Percentiles rank a stretch among this genome's conserved stretches.
Evolutionary conservation across 1,284 basidiomycete genomes (phyloP).

Genomic region (Irpex rosettiformis): DNA sequence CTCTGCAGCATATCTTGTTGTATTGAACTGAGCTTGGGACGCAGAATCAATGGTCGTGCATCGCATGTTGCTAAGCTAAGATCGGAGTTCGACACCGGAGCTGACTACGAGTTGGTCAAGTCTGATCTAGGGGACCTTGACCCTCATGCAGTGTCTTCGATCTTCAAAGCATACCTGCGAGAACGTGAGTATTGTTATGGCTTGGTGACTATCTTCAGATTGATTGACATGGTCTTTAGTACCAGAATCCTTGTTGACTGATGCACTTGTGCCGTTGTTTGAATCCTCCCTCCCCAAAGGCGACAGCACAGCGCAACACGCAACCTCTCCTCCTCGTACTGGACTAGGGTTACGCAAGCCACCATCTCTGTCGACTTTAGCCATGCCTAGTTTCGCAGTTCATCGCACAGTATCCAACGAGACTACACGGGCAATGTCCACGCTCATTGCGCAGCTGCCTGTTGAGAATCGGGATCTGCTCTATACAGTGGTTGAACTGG

Average conservation of each 20-base stretch:
- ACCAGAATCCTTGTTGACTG: slow-evolving; percentile 78
- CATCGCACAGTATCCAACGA: slow-evolving; percentile 55
- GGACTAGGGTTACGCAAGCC: slow-evolving; percentile 52
- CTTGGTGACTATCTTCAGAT: slow-evolving; percentile 7
- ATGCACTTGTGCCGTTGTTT: slow-evolving; percentile 65
- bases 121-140: slow-evolving; percentile 82
- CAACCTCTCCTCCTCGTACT: slow-evolving; percentile 27
- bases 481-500: slow-evolving; percentile 69
- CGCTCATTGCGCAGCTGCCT: slow-evolving; percentile 64
- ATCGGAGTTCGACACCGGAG: slow-evolving; percentile 82
- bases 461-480: slow-evolving; percentile 71
- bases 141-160: slow-evolving; percentile 87
- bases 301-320: slow-evolving; percentile 25
- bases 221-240: slow-evolving; percentile 43
- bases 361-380: slow-evolving; percentile 72
- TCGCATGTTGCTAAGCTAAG: slow-evolving; percentile 73
- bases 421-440: slow-evolving; percentile 48
- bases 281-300: slow-evolving; percentile 70
- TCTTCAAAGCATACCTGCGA: slow-evolving; percentile 78
- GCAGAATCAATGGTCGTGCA: slow-evolving; percentile 70
- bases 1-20: not conserved
- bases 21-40: slow-evolving; percentile 4
- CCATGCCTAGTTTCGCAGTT: slow-evolving; percentile 60
- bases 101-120: slow-evolving; percentile 77
- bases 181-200: slow-evolving; percentile 54